phyloP scores from a whole-genome alignment of 164 flowering plant species.

The Chloranthus sessilifolius region DNA sequence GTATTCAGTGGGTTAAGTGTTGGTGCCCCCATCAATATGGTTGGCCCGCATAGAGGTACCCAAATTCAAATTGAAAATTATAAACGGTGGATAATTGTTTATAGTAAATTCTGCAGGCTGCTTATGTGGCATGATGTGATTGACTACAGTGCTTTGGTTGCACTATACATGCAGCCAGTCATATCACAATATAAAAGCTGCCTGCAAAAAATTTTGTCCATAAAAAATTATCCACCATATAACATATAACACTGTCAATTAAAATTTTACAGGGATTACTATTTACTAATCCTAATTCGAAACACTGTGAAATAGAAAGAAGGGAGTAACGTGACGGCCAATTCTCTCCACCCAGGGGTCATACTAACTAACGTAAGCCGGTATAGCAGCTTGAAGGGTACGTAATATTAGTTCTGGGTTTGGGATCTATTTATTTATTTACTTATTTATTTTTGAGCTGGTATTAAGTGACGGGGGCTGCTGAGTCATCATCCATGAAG shows the following conservation, averaged over 20 bases:
- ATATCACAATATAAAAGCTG: too few relatives aligned
- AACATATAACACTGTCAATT: not conserved
- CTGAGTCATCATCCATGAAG: not conserved
- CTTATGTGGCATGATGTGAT: too few relatives aligned
- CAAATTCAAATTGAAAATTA: too few relatives aligned
- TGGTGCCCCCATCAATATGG: too few relatives aligned
- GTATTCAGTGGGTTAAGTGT: too few relatives aligned
- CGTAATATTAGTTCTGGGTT: not conserved
- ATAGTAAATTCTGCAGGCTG: too few relatives aligned
- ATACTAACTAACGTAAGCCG: slow-evolving; percentile 19
- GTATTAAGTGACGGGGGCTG: not conserved
- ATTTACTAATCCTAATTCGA: not conserved
- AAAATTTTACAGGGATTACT: not conserved
- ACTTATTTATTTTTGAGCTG: not conserved
- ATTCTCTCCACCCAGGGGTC: slow-evolving; percentile 26
- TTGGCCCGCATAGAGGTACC: too few relatives aligned
- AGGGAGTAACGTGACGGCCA: slow-evolving; percentile 21
- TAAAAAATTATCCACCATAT: too few relatives aligned
- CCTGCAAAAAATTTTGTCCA: too few relatives aligned
- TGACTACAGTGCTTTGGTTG: too few relatives aligned
- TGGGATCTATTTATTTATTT: not conserved
- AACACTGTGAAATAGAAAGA: slow-evolving; percentile 13
- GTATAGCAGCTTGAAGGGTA: slow-evolving; percentile 6
- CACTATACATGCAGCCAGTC: too few relatives aligned
- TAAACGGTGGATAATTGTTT: too few relatives aligned